Conservation (phyloP, 2,329 filamentous ascomycete genomes). For the Chrysoporthe puriensis region DNA sequence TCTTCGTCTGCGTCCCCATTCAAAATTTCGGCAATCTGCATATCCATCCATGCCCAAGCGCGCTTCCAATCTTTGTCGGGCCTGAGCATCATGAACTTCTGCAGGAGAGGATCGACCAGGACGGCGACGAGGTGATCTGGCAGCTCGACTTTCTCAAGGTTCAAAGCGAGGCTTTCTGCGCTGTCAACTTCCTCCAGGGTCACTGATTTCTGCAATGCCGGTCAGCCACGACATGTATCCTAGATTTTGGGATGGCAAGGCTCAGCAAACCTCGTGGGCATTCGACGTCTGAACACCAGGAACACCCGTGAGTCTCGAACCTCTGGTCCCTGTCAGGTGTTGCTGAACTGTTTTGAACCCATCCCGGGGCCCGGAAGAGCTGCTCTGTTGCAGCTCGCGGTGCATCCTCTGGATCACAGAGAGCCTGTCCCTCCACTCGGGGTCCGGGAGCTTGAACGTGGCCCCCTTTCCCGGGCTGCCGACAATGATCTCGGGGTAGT, state of each 20-base stretch:
- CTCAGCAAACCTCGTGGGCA: conserved; percentile 61
- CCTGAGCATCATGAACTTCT: conserved; percentile 73
- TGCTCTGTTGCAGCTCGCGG: conserved; percentile 48
- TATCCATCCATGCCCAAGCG: conserved; percentile 26
- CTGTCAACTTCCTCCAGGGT: conserved; percentile 80
- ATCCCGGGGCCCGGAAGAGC: conserved; percentile 45
- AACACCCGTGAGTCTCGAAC: conserved; percentile 56
- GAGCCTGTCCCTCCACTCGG: conserved; percentile 72
- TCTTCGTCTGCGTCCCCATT: conserved; percentile 51
- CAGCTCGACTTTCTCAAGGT: conserved; percentile 76
- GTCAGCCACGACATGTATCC: neutral
- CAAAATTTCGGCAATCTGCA: conserved; percentile 23
- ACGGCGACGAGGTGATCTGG: conserved; percentile 82
- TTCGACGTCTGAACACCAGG: conserved; percentile 76
- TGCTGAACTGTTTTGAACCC: conserved; percentile 68
- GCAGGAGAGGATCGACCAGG: conserved; percentile 74
- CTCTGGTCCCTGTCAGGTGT: conserved; percentile 47
- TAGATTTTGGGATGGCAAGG: neutral
- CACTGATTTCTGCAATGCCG: conserved; percentile 47
- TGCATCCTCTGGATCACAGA: conserved; percentile 67
- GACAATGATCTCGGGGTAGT: conserved; percentile 86
- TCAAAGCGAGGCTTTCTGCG: conserved; percentile 69
- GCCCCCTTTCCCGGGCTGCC: conserved; percentile 68
- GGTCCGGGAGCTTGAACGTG: conserved; percentile 71
- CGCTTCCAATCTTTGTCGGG: conserved; percentile 49